Percentiles rank a stretch among this genome's conserved stretches.
phyloP scores from a whole-genome alignment of 176 grass and related monocot species.

The Triticum monococcum region DNA sequence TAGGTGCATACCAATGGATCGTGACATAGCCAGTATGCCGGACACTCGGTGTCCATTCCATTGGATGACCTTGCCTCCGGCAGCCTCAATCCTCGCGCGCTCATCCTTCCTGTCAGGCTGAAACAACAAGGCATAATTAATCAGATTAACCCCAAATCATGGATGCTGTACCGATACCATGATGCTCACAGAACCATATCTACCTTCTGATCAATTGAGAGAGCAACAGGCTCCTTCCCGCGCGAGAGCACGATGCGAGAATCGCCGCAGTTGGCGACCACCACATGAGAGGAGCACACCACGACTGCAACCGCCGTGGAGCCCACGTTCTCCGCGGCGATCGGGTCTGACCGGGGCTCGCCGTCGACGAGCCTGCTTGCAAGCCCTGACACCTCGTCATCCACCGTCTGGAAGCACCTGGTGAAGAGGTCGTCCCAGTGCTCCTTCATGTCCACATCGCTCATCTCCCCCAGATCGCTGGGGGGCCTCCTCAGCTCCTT shows the following conservation, averaged over 20 bases:
- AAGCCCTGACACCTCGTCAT: conserved; percentile 61
- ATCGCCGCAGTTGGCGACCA: conserved; percentile 70
- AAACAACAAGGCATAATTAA: neutral
- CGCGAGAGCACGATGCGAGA: conserved; percentile 64
- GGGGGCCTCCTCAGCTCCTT: conserved; percentile 31
- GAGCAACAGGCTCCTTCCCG: conserved; percentile 49
- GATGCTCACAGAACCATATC: neutral
- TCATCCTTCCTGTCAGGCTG: conserved; percentile 79
- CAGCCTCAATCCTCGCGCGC: conserved; percentile 54
- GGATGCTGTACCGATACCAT: neutral
- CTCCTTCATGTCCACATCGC: conserved; percentile 48
- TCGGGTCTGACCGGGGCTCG: neutral
- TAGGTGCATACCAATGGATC: conserved; percentile 59
- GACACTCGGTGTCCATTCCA: conserved; percentile 66
- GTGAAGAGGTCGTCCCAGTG: conserved; percentile 63
- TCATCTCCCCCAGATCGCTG: neutral
- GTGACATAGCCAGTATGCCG: conserved; percentile 84
- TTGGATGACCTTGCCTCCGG: conserved; percentile 70
- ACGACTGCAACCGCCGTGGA: conserved; percentile 56
- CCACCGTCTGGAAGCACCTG: conserved; percentile 56
- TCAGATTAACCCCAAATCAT: neutral
- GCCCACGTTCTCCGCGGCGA: conserved; percentile 60
- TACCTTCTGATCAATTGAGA: conserved; percentile 85
- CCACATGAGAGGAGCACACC: conserved; percentile 61
- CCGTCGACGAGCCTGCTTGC: conserved; percentile 21